Base-by-base conservation (phyloP, 2,329 filamentous ascomycete genomes). In the Clarireedia paspali region DNA sequence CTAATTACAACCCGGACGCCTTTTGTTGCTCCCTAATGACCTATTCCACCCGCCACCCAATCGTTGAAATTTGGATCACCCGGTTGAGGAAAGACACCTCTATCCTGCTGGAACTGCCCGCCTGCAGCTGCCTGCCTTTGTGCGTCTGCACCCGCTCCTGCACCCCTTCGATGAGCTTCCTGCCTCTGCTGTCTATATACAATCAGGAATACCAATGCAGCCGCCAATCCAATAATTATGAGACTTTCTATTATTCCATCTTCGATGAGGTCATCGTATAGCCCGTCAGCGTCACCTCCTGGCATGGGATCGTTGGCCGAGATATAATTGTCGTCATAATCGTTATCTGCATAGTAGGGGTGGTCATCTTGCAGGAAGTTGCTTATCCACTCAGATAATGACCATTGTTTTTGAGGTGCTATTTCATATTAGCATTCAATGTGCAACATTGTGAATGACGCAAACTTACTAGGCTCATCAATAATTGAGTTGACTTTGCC, bases 401-500 rank as follows among this genome's bases (percentile, higher is more conserved):
- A 90, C 76, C 88, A 88, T 47, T 88, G 79, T 63, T 89, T 87
- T 67, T 79, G 84, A 1, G 78, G 76, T 57, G 82, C 88, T 91
- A 63, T 34, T 20, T 24, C 59, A 61, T 57, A 81, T 88, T 91
- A 64, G 40, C 1, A 23, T 20, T 58, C 67, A 47, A 53, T 47
- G 17, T 26, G 50, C 38, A 24, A 2, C 40, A 12, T 38, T 5
- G 4, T 1, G 6, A 10, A 30, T 34, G n/a, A 12, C 17, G n/a
- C 12, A n/a, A 23, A 34, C 82, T 75, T 80, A 92, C 89, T 80
- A 65, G 88, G 87, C 60, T 96, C 92, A 62, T 95, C 89, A 65
- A 89, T 86, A 50, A 97, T 97, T 15, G 88, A 90, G 66, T 97
- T 95, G 60, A 97, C 82, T 20, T 86, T 83, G n/a, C 94, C 94